Conservation (phyloP, 1,284 basidiomycete species). For the Peniophora sp. region DNA sequence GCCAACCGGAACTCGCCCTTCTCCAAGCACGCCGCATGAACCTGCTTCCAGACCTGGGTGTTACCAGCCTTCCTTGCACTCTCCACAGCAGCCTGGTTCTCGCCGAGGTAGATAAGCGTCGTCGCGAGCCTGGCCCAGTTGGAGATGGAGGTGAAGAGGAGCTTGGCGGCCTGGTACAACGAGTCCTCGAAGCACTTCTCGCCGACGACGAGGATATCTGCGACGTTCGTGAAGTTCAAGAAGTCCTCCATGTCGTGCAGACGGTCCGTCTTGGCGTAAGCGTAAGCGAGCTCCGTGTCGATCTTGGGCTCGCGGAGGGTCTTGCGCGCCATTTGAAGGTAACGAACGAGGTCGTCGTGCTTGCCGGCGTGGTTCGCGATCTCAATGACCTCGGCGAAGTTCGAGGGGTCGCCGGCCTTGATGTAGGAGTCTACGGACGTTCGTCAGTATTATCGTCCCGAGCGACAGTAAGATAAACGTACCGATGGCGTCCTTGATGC, state of each 20-base stretch:
- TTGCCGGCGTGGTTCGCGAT: slow-evolving; percentile 95
- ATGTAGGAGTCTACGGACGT: slow-evolving; percentile 85
- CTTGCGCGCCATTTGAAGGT: slow-evolving; percentile 99
- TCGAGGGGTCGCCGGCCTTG: slow-evolving; percentile 95
- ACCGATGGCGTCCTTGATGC: slow-evolving; percentile 98
- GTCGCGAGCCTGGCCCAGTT: slow-evolving; percentile 99
- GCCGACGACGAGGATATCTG: slow-evolving; percentile 91
- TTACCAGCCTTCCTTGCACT: slow-evolving; percentile 98
- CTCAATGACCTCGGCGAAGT: slow-evolving; percentile 96
- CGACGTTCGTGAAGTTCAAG: slow-evolving; percentile 97
- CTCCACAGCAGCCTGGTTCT: slow-evolving; percentile 97
- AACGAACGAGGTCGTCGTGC: slow-evolving; percentile 96
- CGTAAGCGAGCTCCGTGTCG: slow-evolving; percentile 95
- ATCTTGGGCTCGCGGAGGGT: slow-evolving; percentile 95
- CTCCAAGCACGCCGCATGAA: slow-evolving; percentile 97
- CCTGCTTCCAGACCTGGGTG: slow-evolving; percentile 99
- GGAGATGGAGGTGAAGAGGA: slow-evolving; percentile 94
- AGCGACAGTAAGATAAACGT: slow-evolving; percentile 12
- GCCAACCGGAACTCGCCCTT: slow-evolving; percentile 95
- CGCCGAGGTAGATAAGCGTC: slow-evolving; percentile 96
- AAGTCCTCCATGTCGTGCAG: slow-evolving; percentile 99
- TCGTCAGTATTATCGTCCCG: neutral
- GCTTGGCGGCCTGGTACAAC: slow-evolving; percentile 93
- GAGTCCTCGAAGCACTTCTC: slow-evolving; percentile 99
- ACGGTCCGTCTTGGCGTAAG: slow-evolving; percentile 95